A percentile compares a stretch with the other conserved stretches of the same genome.
phyloP scores from a whole-genome alignment of 2,329 filamentous ascomycete species.

The Orbilia ellipsospora region DNA sequence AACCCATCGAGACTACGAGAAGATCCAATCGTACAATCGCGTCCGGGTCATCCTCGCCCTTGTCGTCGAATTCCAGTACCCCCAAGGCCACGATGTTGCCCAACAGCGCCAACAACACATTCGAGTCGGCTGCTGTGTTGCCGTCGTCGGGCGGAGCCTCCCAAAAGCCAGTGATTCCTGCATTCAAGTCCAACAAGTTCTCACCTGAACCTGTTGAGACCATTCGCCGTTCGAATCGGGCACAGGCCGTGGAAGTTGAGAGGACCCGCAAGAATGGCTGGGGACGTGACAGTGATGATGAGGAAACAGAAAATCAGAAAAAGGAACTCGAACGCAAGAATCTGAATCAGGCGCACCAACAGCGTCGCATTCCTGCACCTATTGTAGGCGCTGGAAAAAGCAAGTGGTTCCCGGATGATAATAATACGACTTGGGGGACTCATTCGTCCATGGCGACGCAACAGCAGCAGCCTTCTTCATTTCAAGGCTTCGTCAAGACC shows the following conservation, averaged over 20 bases:
- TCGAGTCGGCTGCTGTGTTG: slow-evolving; percentile 4
- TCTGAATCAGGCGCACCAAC: slow-evolving; percentile 46
- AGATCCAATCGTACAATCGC: slow-evolving; percentile 53
- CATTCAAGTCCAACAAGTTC: slow-evolving; percentile 16
- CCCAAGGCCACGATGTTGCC: slow-evolving; percentile 36
- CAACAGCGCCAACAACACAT: slow-evolving; percentile 4
- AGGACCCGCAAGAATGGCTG: slow-evolving; percentile 33
- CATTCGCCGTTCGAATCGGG: slow-evolving; percentile 58
- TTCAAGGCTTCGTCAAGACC: not conserved
- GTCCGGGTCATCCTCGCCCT: slow-evolving; percentile 2
- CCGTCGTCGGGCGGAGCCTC: slow-evolving; percentile 14
- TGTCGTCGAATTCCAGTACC: slow-evolving; percentile 39
- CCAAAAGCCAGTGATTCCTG: not conserved
- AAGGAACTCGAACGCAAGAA: slow-evolving; percentile 18
- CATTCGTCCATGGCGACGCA: too few species aligned
- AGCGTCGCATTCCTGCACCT: slow-evolving; percentile 36
- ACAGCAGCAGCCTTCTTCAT: not conserved
- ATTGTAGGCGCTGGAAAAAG: slow-evolving; percentile 51
- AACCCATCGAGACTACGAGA: slow-evolving; percentile 57
- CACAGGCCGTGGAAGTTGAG: slow-evolving; percentile 48
- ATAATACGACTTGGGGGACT: slow-evolving; percentile 28
- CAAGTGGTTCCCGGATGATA: slow-evolving; percentile 49
- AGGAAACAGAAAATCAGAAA: slow-evolving; percentile 25
- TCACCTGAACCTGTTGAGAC: slow-evolving; percentile 58
- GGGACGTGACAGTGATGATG: slow-evolving; percentile 54